Evolutionary conservation across 2,329 filamentous ascomycete species (phyloP).

Genomic region (Xylaria sp.): DNA sequence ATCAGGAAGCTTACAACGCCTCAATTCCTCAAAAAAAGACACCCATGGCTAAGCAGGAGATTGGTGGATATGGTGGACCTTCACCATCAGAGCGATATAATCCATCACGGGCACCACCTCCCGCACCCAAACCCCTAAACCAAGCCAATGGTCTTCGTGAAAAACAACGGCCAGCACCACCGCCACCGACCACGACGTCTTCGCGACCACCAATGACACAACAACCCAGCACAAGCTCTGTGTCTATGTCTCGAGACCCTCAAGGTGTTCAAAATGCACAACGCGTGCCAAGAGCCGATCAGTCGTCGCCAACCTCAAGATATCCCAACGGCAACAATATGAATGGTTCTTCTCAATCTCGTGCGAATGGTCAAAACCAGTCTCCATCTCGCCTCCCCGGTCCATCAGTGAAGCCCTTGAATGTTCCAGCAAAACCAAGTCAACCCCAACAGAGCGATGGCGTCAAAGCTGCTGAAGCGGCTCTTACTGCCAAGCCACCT

Average conservation of each 20-base stretch:
- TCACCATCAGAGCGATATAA: slow-evolving; percentile 74
- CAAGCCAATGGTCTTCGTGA: slow-evolving; percentile 65
- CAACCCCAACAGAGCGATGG: slow-evolving; percentile 63
- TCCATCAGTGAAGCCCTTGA: slow-evolving; percentile 77
- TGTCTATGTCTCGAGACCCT: slow-evolving; percentile 47
- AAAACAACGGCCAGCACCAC: slow-evolving; percentile 77
- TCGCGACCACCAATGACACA: slow-evolving; percentile 56
- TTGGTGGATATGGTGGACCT: slow-evolving; percentile 64
- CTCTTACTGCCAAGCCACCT: slow-evolving; percentile 81
- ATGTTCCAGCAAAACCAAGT: slow-evolving; percentile 72
- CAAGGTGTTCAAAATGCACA: slow-evolving; percentile 47
- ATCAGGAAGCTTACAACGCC: slow-evolving; percentile 88
- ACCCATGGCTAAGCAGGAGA: slow-evolving; percentile 86
- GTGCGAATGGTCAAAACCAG: slow-evolving; percentile 54
- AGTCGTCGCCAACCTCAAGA: slow-evolving; percentile 59
- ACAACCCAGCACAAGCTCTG: slow-evolving; percentile 53
- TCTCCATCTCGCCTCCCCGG: slow-evolving; percentile 59
- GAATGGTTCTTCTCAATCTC: slow-evolving; percentile 57
- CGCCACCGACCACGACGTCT: slow-evolving; percentile 59
- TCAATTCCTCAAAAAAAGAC: slow-evolving; percentile 81
- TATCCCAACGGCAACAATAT: slow-evolving; percentile 61
- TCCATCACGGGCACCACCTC: slow-evolving; percentile 82
- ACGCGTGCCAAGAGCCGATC: slow-evolving; percentile 53
- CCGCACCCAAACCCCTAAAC: slow-evolving; percentile 67
- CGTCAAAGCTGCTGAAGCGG: slow-evolving; percentile 88